These are phyloP conservation scores for Ilyonectria destructans DNA, from an alignment of 2,329 filamentous ascomycete genomes.

Conservation along the genomic window DNA sequence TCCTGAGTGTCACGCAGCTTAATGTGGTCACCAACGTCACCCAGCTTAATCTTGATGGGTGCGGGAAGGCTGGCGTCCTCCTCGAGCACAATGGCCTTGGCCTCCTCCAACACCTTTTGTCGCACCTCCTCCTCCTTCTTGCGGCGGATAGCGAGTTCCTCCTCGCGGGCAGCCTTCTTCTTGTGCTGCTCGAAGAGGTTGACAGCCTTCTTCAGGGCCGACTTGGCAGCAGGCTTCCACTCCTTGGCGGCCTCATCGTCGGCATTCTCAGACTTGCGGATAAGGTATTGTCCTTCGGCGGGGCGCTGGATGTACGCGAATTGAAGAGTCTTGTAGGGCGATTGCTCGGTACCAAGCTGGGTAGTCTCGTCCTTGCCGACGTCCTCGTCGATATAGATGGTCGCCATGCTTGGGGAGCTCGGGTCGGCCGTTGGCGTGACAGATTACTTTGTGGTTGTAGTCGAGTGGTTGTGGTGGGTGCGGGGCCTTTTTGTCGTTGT, in stretches of 20 bases:
- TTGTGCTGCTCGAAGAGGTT: conserved; percentile 45
- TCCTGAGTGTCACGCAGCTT: conserved; percentile 55
- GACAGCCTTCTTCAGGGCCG: conserved; percentile 50
- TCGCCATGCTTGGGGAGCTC: conserved; percentile 50
- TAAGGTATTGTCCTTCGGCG: conserved; percentile 51
- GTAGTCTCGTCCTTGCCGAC: conserved; percentile 80
- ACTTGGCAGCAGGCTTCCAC: conserved; percentile 50
- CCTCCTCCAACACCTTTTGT: conserved; percentile 46
- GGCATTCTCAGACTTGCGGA: conserved; percentile 72
- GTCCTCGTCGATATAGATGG: conserved; percentile 79
- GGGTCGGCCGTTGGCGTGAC: conserved; percentile 13
- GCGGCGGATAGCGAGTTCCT: conserved; percentile 40
- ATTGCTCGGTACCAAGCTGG: conserved; percentile 78
- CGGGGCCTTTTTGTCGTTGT: conserved; percentile 21
- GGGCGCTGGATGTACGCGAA: conserved; percentile 76
- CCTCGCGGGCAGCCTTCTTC: conserved; percentile 51
- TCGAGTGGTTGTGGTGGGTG: conserved; percentile 11
- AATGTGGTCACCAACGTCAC: conserved; percentile 56
- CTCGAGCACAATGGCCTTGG: conserved; percentile 49
- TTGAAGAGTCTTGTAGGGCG: conserved; percentile 86
- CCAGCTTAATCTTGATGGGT: conserved; percentile 83
- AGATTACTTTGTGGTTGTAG: conserved; percentile 10
- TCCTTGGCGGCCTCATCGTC: conserved; percentile 56
- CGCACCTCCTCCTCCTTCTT: conserved; percentile 45
- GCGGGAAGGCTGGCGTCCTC: conserved; percentile 83